Percentiles rank a stretch among this genome's conserved stretches.
Conservation (phyloP, 2,329 filamentous ascomycete genomes). For the Diaporthe sp. region DNA sequence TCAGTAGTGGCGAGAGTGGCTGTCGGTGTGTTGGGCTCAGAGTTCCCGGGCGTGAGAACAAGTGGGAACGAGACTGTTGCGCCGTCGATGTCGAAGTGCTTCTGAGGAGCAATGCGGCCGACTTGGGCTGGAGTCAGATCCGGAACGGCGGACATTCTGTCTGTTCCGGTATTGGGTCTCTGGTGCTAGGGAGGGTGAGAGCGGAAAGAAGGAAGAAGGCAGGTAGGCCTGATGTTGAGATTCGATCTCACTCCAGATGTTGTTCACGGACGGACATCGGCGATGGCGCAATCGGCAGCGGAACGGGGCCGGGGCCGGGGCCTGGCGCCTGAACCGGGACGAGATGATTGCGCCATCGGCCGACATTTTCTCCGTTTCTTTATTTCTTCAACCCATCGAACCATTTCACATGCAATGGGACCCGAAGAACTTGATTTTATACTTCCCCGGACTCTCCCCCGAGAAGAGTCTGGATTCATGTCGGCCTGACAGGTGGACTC, state of each 20-base stretch:
- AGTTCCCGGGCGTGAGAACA: constrained; percentile 37
- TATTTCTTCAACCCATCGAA: neutral
- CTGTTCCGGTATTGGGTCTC: neutral
- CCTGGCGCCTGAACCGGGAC: constrained; percentile 3
- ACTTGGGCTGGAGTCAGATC: constrained; percentile 34
- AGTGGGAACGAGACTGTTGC: constrained; percentile 34
- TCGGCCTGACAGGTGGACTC: neutral
- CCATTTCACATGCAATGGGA: neutral
- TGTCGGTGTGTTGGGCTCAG: constrained; percentile 42
- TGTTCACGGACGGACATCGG: neutral
- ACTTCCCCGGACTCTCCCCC: neutral
- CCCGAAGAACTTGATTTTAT: neutral
- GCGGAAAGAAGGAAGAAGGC: neutral
- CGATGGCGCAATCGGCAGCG: constrained; percentile 34
- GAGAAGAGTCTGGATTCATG: neutral
- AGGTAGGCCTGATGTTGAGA: neutral
- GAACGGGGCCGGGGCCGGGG: neutral
- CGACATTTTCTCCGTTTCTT: constrained; percentile 40
- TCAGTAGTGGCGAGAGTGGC: constrained; percentile 18
- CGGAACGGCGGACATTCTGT: constrained; percentile 16
- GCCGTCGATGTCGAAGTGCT: constrained; percentile 30
- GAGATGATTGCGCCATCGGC: constrained; percentile 36
- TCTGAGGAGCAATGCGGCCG: constrained; percentile 36
- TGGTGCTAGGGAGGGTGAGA: neutral
- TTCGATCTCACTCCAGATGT: neutral